These are phyloP conservation scores for Colletotrichum aenigma DNA, from an alignment of 2,329 filamentous ascomycete genomes.

Conservation along the genomic window DNA sequence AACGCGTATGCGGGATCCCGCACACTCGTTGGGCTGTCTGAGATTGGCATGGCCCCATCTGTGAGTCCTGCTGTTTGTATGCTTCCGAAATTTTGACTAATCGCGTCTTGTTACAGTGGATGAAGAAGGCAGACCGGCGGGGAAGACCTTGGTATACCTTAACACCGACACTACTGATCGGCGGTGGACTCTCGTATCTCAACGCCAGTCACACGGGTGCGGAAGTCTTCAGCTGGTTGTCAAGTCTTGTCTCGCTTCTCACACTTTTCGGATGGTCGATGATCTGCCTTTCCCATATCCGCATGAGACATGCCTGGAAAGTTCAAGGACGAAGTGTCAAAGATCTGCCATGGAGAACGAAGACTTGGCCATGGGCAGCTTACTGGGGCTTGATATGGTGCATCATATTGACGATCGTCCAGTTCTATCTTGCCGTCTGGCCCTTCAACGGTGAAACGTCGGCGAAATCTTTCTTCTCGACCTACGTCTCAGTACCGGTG, in stretches of 20 bases:
- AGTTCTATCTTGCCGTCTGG: slow-evolving; percentile 53
- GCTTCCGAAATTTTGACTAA: neutral
- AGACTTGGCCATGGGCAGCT: slow-evolving; percentile 45
- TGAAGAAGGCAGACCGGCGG: neutral
- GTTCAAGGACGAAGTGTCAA: slow-evolving; percentile 36
- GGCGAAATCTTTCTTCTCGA: slow-evolving; percentile 49
- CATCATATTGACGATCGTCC: slow-evolving; percentile 44
- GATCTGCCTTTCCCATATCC: slow-evolving; percentile 45
- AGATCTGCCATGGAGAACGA: slow-evolving; percentile 44
- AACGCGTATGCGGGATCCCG: slow-evolving; percentile 45
- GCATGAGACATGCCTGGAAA: slow-evolving; percentile 44
- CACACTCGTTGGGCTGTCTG: slow-evolving; percentile 44
- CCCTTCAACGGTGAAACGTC: slow-evolving; percentile 35
- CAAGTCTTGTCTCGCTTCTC: slow-evolving; percentile 47
- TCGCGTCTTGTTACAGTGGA: neutral
- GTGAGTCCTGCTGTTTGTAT: neutral
- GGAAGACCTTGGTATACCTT: neutral
- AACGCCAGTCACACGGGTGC: slow-evolving; percentile 45
- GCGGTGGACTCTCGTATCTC: slow-evolving; percentile 45
- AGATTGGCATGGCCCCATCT: slow-evolving; percentile 34
- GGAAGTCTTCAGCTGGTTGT: slow-evolving; percentile 50
- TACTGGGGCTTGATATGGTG: slow-evolving; percentile 49
- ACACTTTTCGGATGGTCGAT: slow-evolving; percentile 47
- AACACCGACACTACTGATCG: slow-evolving; percentile 57
- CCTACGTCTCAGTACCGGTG: slow-evolving; percentile 46